Conservation (phyloP, 176 grass and related monocot species). For the Panicum miliaceum region DNA sequence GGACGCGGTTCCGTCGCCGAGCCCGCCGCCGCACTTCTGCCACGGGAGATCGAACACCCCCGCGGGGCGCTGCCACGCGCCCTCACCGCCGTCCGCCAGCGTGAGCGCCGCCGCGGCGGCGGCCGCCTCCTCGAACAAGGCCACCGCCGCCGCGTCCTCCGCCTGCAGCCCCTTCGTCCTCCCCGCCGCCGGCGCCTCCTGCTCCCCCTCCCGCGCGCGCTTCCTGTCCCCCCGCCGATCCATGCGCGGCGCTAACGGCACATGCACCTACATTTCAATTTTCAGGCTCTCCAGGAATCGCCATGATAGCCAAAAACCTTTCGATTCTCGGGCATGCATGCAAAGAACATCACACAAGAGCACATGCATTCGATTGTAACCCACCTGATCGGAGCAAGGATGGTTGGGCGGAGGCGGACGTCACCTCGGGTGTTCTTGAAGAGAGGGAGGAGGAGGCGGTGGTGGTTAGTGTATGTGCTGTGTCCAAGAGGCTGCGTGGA, state of each 20-base stretch:
- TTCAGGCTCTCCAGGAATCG: constrained; percentile 40
- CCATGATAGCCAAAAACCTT: background rate
- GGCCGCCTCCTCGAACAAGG: background rate
- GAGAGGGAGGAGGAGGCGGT: background rate
- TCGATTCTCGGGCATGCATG: constrained; percentile 24
- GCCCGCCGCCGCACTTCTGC: constrained; percentile 47
- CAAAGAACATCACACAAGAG: background rate
- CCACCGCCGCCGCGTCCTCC: background rate
- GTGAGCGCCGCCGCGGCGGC: background rate
- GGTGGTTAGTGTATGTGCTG: constrained; percentile 42
- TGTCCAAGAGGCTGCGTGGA: constrained; percentile 17
- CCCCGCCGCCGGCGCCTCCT: constrained; percentile 1
- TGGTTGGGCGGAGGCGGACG: background rate
- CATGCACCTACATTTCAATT: constrained; percentile 21
- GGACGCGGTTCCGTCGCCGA: constrained; percentile 4
- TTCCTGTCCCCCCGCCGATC: constrained; percentile 50
- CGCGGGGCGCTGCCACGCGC: constrained; percentile 40
- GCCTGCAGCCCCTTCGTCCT: background rate
- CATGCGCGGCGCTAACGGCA: constrained; percentile 37
- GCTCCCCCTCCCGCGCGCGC: constrained; percentile 37
- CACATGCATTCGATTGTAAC: constrained; percentile 10
- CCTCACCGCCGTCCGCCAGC: background rate
- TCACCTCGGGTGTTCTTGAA: constrained; percentile 30
- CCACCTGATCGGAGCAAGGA: constrained; percentile 37
- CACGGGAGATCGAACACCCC: constrained; percentile 80